phyloP scores from a whole-genome alignment of 1,284 basidiomycete genomes.

The Ganoderma lingzhi region DNA sequence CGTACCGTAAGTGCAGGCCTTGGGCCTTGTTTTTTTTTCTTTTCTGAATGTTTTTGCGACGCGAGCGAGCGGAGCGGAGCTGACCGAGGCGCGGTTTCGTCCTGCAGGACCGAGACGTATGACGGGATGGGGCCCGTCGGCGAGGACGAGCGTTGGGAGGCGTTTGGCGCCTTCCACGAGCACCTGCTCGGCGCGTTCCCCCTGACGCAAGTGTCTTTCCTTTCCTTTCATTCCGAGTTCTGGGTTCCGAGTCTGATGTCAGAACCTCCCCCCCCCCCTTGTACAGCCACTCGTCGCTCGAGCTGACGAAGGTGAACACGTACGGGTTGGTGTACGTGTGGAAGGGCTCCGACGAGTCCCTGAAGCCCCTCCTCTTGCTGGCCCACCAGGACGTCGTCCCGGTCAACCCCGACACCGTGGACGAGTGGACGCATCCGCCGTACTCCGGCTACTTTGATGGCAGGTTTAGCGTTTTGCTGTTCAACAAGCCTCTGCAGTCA shows the following conservation, averaged over 20 bases:
- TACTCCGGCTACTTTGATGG: constrained; percentile 48
- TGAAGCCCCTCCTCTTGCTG: constrained; percentile 73
- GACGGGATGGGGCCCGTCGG: constrained; percentile 53
- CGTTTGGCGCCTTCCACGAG: constrained; percentile 50
- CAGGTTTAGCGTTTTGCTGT: no score
- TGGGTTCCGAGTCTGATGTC: not conserved
- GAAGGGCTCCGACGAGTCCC: constrained; percentile 58
- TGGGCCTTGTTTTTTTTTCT: no score
- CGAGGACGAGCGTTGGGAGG: constrained; percentile 54
- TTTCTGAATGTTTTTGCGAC: no score
- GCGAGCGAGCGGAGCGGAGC: no score
- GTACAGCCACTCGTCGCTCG: constrained; percentile 57
- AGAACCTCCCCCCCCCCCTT: not conserved
- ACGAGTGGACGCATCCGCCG: constrained; percentile 55
- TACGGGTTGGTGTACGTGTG: constrained; percentile 74
- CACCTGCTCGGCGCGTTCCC: constrained; percentile 53
- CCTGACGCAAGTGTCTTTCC: constrained; percentile 41
- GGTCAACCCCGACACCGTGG: constrained; percentile 59
- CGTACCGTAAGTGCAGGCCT: constrained; percentile 42
- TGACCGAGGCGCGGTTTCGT: not conserved
- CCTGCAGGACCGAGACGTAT: constrained; percentile 46
- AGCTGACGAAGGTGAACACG: constrained; percentile 66
- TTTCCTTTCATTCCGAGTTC: not conserved
- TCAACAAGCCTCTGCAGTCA: constrained; percentile 9
- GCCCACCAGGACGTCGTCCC: constrained; percentile 75